Percentiles rank a stretch among this genome's conserved stretches.
phyloP scores from a whole-genome alignment of 2,329 filamentous ascomycete species.

The Alternaria metachromatica region DNA sequence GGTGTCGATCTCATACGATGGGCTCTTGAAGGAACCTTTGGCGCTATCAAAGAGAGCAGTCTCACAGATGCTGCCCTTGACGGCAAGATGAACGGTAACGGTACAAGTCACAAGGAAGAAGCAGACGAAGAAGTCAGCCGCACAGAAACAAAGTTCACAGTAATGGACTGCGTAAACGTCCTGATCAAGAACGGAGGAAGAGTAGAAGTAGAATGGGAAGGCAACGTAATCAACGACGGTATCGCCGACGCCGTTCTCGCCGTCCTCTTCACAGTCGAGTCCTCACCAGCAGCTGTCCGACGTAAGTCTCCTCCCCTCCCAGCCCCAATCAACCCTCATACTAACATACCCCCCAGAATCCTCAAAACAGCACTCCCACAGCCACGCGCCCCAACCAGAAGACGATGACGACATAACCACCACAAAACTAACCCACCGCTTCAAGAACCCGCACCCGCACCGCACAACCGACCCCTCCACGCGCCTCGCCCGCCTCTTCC shows the following conservation, averaged over 20 bases:
- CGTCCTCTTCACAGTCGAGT: conserved; percentile 89
- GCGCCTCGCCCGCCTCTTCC: conserved; percentile 82
- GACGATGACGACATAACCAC: conserved; percentile 11
- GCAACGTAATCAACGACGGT: conserved; percentile 95
- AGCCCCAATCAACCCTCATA: conserved; percentile 2
- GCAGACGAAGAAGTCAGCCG: conserved; percentile 70
- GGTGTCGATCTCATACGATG: conserved; percentile 91
- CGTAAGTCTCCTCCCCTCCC: conserved; percentile 61
- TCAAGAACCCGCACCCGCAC: conserved; percentile 69
- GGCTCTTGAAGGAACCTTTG: conserved; percentile 94
- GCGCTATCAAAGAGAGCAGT: conserved; percentile 65
- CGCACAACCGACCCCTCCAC: conserved; percentile 74
- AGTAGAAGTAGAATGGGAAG: conserved; percentile 94
- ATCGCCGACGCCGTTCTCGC: conserved; percentile 98
- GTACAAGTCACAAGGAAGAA: conserved; percentile 54
- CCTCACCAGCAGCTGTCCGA: conserved; percentile 91
- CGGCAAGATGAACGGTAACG: conserved; percentile 49
- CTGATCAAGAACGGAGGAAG: conserved; percentile 77
- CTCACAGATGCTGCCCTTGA: conserved; percentile 42
- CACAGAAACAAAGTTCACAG: conserved; percentile 62
- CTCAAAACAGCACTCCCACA: conserved; percentile 43
- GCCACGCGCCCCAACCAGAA: conserved; percentile 15
- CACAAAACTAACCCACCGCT: conserved; percentile 27
- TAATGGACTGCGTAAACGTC: conserved; percentile 93
- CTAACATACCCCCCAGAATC: no score